Percentiles rank a stretch among this genome's conserved stretches.
These are phyloP conservation scores for Achaetomium macrosporum DNA, from an alignment of 2,329 filamentous ascomycete genomes.

Conservation along the genomic window DNA sequence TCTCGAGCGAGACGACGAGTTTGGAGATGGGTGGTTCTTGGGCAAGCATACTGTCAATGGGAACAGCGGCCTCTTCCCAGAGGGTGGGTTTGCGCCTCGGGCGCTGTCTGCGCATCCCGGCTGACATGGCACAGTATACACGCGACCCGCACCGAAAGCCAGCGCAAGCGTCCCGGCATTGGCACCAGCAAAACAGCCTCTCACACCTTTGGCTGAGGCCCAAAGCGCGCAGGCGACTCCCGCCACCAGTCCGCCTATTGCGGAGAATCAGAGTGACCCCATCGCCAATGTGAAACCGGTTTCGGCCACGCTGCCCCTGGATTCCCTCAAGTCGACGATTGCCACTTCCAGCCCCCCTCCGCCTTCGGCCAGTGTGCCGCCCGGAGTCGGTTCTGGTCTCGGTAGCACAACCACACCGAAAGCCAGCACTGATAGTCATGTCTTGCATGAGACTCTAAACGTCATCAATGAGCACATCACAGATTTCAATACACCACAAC, in stretches of 20 bases:
- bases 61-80: constrained; percentile 73
- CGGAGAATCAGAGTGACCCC: constrained; percentile 12
- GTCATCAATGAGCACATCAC: constrained; percentile 26
- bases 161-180: constrained; percentile 10
- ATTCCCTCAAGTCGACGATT: constrained; percentile 34
- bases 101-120: constrained; percentile 1
- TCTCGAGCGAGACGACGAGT: constrained; percentile 81
- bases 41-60: constrained; percentile 67
- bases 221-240: constrained; percentile 19
- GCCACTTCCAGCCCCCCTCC: constrained; percentile 26
- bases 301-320: constrained; percentile 38
- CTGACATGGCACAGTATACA: constrained; percentile 27
- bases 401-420: constrained; percentile 35
- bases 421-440: constrained; percentile 43
- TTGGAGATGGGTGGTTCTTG: constrained; percentile 81
- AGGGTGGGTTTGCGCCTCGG: constrained; percentile 52
- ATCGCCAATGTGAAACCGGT: constrained; percentile 26
- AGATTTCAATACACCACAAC: constrained; percentile 35
- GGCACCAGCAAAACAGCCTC: constrained; percentile 22
- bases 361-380: constrained; percentile 25
- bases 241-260: constrained; percentile 9
- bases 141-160: constrained; percentile 20
- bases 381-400: constrained; percentile 21
- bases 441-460: constrained; percentile 27
- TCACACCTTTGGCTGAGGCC: constrained; percentile 27